Evolutionary conservation across 768 basidiomycete genomes (phyloP).

Genomic region (Daedaleopsis nitida): DNA sequence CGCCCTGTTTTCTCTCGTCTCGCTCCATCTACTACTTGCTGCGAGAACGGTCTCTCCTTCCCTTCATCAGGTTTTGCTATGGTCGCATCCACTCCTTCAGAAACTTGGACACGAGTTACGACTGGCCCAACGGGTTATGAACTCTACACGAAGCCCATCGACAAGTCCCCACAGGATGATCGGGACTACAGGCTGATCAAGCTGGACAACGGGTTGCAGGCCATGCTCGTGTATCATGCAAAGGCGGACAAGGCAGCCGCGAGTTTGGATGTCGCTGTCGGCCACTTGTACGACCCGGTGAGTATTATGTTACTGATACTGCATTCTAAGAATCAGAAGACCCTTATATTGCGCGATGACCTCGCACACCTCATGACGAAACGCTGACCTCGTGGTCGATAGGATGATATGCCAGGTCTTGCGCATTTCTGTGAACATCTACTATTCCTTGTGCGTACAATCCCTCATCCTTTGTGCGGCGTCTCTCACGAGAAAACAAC

Average conservation of each 20-base stretch:
- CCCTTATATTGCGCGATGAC: too few relatives aligned
- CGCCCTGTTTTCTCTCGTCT: conserved; percentile 3
- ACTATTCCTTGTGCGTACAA: conserved; percentile 80
- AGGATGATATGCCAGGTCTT: conserved; percentile 89
- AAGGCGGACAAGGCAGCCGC: conserved; percentile 94
- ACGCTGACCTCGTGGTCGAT: conserved; percentile 1
- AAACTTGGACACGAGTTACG: conserved; percentile 18
- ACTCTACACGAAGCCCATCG: conserved; percentile 60
- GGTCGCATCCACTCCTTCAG: conserved; percentile 11
- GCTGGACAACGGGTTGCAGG: conserved; percentile 90
- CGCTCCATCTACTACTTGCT: neutral
- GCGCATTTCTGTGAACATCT: conserved; percentile 97
- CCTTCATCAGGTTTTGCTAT: conserved; percentile 13
- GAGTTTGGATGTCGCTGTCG: conserved; percentile 91
- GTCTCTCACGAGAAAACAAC: neutral
- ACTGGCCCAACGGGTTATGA: conserved; percentile 38
- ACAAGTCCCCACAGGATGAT: conserved; percentile 77
- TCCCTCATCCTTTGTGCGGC: neutral
- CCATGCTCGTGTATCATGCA: conserved; percentile 78
- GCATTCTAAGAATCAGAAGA: too few relatives aligned
- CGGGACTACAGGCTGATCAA: conserved; percentile 79
- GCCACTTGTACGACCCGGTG: conserved; percentile 92
- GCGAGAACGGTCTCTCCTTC: neutral
- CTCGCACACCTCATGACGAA: too few relatives aligned
- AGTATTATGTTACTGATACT: conserved; percentile 30